Evolutionary conservation across 441 rosid genomes (phyloP).

Genomic region (Erodium chrysanthum): DNA sequence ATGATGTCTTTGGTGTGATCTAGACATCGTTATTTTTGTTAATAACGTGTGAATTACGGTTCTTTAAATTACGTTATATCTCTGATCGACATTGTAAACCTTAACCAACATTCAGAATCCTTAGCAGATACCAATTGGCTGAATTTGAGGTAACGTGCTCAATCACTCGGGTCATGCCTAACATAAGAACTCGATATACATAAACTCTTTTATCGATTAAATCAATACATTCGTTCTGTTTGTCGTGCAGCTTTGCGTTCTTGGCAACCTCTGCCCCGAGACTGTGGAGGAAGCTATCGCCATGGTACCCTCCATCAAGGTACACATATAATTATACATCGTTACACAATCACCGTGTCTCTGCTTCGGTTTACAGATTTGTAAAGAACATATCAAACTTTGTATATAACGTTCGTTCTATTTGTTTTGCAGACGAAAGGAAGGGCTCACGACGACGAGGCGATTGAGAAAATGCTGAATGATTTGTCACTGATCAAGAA

Average conservation of each 20-base stretch:
- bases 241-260: slow-evolving; percentile 66
- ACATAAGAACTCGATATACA: no score
- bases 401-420: no score
- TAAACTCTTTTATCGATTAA: no score
- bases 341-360: no score
- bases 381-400: no score
- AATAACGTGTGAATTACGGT: no score
- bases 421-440: slow-evolving; percentile 57
- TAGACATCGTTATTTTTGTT: no score
- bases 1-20: no score
- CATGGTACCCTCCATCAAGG: slow-evolving; percentile 84
- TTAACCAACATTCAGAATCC: slow-evolving; percentile 52
- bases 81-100: slow-evolving; percentile 21
- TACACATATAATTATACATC: not conserved
- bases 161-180: not conserved
- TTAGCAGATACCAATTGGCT: slow-evolving; percentile 70
- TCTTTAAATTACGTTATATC: not conserved
- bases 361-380: no score
- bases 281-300: slow-evolving; percentile 91
- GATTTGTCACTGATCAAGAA: slow-evolving; percentile 77
- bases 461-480: slow-evolving; percentile 77
- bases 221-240: not conserved
- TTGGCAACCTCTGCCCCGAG: slow-evolving; percentile 91
- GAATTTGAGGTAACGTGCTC: slow-evolving; percentile 63
- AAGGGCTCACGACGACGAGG: slow-evolving; percentile 67